phyloP scores from a whole-genome alignment of 2,329 filamentous ascomycete genomes.

The Colletotrichum musicola region DNA sequence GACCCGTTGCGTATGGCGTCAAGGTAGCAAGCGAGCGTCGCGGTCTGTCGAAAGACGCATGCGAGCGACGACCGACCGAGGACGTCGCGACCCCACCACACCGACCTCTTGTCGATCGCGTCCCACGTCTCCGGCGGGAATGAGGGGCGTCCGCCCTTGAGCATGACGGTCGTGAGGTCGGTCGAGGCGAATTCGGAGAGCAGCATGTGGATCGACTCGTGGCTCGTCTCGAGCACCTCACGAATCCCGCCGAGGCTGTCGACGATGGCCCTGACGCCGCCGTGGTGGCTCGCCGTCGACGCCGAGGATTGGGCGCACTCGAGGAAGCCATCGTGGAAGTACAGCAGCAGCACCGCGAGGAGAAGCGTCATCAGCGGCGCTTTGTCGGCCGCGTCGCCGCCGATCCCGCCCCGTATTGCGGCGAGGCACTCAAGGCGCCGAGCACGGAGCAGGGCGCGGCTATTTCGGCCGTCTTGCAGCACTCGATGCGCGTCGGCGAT shows the following conservation, averaged over 20 bases:
- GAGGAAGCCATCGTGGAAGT: slow-evolving; percentile 56
- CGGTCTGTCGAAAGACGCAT: slow-evolving; percentile 49
- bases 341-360: slow-evolving; percentile 58
- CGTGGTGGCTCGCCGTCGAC: slow-evolving; percentile 48
- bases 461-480: slow-evolving; percentile 47
- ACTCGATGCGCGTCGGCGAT: slow-evolving; percentile 49
- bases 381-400: slow-evolving; percentile 44
- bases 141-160: slow-evolving; percentile 54
- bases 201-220: slow-evolving; percentile 52
- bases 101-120: slow-evolving; percentile 52
- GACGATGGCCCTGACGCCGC: slow-evolving; percentile 52
- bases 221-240: slow-evolving; percentile 42
- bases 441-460: slow-evolving; percentile 43
- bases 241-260: slow-evolving; percentile 47
- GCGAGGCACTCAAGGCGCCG: slow-evolving; percentile 49
- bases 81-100: slow-evolving; percentile 57
- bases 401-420: slow-evolving; percentile 49
- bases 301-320: slow-evolving; percentile 46
- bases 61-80: slow-evolving; percentile 51
- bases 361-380: slow-evolving; percentile 49
- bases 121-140: slow-evolving; percentile 54
- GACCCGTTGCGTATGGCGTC: slow-evolving; percentile 39
- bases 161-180: slow-evolving; percentile 56
- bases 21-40: slow-evolving; percentile 47
- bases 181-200: slow-evolving; percentile 58